phyloP scores from a whole-genome alignment of 1,284 basidiomycete genomes.

The Somion occarium region DNA sequence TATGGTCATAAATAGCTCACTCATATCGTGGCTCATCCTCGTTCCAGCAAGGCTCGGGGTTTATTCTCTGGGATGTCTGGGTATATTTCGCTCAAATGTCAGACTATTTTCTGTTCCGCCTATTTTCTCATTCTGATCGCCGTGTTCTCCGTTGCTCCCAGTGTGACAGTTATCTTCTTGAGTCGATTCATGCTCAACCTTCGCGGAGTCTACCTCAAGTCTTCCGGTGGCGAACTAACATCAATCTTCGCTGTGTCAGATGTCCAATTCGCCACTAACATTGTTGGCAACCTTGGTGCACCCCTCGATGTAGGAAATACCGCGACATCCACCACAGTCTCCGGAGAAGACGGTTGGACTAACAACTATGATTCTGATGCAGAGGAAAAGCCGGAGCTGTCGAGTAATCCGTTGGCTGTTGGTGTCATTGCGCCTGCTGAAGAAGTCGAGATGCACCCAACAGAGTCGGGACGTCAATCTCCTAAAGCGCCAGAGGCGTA shows the following conservation, averaged over 20 bases:
- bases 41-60: conserved; percentile 4
- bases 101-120: background rate
- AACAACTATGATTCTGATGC: background rate
- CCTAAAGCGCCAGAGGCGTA: too few species aligned
- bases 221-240: background rate
- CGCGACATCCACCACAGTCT: background rate
- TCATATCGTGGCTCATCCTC: background rate
- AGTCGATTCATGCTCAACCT: conserved; percentile 23
- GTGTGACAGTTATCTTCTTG: conserved; percentile 19
- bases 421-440: background rate
- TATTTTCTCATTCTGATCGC: too few species aligned
- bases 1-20: conserved; percentile 2
- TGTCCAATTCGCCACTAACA: conserved; percentile 14
- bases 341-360: background rate
- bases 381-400: background rate
- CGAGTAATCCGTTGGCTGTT: background rate
- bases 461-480: background rate
- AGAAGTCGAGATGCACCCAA: conserved; percentile 1
- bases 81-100: conserved; percentile 16
- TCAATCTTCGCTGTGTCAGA: conserved; percentile 1
- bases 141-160: conserved; percentile 1
- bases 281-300: conserved; percentile 20
- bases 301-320: conserved; percentile 8
- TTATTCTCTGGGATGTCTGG: conserved; percentile 18
- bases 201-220: conserved; percentile 17